Evolutionary conservation across 2,329 filamentous ascomycete genomes (phyloP).

Genomic region (Cladophialophora exuberans): DNA sequence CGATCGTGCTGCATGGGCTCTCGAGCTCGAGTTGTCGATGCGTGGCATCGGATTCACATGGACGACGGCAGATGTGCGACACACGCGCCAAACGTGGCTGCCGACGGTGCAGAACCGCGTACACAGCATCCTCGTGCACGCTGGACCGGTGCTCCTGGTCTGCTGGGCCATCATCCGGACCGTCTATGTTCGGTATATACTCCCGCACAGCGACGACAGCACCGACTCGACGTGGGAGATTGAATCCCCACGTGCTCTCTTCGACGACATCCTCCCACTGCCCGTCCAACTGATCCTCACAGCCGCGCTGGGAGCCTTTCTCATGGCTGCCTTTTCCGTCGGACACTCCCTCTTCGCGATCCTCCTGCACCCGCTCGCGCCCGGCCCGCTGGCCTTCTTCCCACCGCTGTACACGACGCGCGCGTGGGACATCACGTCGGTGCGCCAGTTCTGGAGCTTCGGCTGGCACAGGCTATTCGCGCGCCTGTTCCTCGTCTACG

Average conservation of each 20-base stretch:
- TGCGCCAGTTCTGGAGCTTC: conserved; percentile 48
- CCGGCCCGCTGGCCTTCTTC: conserved; percentile 48
- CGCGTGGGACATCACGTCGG: conserved; percentile 45
- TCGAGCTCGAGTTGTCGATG: conserved; percentile 50
- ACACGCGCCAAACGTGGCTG: conserved; percentile 49
- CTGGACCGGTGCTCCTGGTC: conserved; percentile 41
- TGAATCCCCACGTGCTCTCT: conserved; percentile 34
- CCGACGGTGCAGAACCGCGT: conserved; percentile 44
- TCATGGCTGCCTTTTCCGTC: conserved; percentile 49
- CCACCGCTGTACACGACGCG: conserved; percentile 49
- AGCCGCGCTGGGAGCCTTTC: conserved; percentile 45
- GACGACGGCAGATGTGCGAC: conserved; percentile 50
- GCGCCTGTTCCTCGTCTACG: conserved; percentile 49
- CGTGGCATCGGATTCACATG: conserved; percentile 50
- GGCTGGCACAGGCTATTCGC: conserved; percentile 52
- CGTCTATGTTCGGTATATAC: conserved; percentile 36
- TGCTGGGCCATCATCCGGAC: conserved; percentile 42
- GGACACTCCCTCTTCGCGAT: conserved; percentile 48
- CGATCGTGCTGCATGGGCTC: conserved; percentile 48
- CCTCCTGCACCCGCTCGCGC: conserved; percentile 43
- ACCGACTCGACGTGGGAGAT: neutral
- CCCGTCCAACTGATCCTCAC: conserved; percentile 43
- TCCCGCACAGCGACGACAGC: conserved; percentile 9
- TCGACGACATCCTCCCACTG: conserved; percentile 40
- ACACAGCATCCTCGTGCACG: conserved; percentile 46